These are phyloP conservation scores for Ustilago hordei DNA, from an alignment of 1,284 basidiomycete species.

Conservation along the genomic window DNA sequence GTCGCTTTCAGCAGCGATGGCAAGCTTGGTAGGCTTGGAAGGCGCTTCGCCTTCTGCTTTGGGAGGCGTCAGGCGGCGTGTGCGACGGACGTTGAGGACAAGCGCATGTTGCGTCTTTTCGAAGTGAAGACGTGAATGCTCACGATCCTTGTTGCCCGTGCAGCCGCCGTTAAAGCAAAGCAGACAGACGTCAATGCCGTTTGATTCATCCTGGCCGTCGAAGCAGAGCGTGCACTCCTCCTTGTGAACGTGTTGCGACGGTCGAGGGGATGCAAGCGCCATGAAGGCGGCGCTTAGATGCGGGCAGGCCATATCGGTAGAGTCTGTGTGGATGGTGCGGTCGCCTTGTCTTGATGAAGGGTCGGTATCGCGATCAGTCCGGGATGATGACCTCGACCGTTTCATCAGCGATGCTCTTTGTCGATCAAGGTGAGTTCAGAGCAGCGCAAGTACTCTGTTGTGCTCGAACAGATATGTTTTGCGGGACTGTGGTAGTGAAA, in stretches of 20 bases:
- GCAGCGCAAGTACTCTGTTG: neutral
- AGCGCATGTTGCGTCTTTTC: slow-evolving; percentile 77
- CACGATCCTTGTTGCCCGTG: slow-evolving; percentile 49
- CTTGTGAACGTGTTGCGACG: slow-evolving; percentile 74
- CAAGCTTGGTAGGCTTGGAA: slow-evolving; percentile 80
- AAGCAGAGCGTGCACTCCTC: slow-evolving; percentile 97
- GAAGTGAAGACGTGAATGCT: slow-evolving; percentile 61
- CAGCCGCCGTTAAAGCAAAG: slow-evolving; percentile 87
- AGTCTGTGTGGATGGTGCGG: neutral
- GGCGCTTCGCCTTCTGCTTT: slow-evolving; percentile 7
- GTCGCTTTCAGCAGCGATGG: slow-evolving; percentile 84
- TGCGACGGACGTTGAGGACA: slow-evolving; percentile 85
- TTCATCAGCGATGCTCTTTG: slow-evolving; percentile 33
- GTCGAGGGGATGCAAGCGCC: slow-evolving; percentile 51
- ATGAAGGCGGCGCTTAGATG: slow-evolving; percentile 56
- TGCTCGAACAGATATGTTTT: neutral
- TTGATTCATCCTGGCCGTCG: slow-evolving; percentile 80
- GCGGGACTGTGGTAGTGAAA: neutral
- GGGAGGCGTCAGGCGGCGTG: slow-evolving; percentile 71
- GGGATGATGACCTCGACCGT: slow-evolving; percentile 39
- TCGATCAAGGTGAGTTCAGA: neutral
- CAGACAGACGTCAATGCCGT: slow-evolving; percentile 90
- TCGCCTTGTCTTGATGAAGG: slow-evolving; percentile 18
- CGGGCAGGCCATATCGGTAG: slow-evolving; percentile 54
- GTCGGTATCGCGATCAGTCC: slow-evolving; percentile 12